Evolutionary conservation across 148 eudicot genomes (phyloP).

Genomic region (Fagopyrum tataricum): DNA sequence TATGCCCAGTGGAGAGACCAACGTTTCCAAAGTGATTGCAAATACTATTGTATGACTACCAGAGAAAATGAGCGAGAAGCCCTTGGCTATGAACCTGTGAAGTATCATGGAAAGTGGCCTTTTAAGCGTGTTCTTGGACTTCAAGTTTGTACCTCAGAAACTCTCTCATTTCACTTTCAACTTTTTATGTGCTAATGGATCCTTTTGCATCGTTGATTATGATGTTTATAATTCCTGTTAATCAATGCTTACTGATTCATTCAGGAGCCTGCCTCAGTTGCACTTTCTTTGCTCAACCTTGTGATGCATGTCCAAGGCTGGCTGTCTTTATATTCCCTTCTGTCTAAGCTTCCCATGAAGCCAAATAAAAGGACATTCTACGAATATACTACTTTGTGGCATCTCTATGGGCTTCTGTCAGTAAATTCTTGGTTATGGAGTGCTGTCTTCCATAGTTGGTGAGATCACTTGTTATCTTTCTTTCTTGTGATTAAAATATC

Average conservation of each 20-base stretch:
- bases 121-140: slow-evolving; percentile 60
- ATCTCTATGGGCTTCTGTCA: slow-evolving; percentile 58
- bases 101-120: slow-evolving; percentile 97
- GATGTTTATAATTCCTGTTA: slow-evolving; percentile 9
- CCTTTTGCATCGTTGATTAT: not conserved
- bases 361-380: slow-evolving; percentile 45
- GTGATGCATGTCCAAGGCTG: slow-evolving; percentile 83
- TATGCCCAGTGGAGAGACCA: slow-evolving; percentile 56
- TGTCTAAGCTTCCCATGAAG: slow-evolving; percentile 57
- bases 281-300: slow-evolving; percentile 71
- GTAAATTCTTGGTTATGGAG: slow-evolving; percentile 90
- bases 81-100: slow-evolving; percentile 54
- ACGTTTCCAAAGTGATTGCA: slow-evolving; percentile 75
- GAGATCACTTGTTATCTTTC: slow-evolving; percentile 16
- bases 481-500: not conserved
- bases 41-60: slow-evolving; percentile 70
- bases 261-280: slow-evolving; percentile 87
- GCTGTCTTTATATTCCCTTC: slow-evolving; percentile 51
- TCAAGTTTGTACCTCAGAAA: slow-evolving; percentile 47
- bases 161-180: not conserved
- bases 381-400: slow-evolving; percentile 59
- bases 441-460: slow-evolving; percentile 85
- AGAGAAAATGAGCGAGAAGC: slow-evolving; percentile 59
- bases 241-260: slow-evolving; percentile 20
- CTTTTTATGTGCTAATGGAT: not conserved